Base-by-base conservation (phyloP, 139 green algal species). In the Zygnema circumcarinatum region DNA sequence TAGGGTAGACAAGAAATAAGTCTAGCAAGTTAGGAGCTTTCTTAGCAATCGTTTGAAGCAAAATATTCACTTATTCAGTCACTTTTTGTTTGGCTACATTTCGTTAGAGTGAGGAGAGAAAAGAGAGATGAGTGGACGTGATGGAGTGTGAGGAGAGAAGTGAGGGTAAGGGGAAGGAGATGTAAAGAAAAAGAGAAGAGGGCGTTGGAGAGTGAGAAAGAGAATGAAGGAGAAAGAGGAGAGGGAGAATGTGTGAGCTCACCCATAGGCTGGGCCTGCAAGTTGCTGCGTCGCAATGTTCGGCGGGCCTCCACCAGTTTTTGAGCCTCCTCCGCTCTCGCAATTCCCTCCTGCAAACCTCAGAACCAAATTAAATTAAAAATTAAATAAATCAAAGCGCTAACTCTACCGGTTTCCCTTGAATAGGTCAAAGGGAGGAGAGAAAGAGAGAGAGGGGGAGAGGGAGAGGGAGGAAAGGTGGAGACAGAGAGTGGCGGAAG, bases 321-420 rank as follows among this genome's bases (percentile, higher is more conserved):
- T 39, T 72, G 81, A 52, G 81, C 81, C 81, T 87, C 81, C 21
- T 82, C 81, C 29, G 81, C 81, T 32, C 39, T 84, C 33, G 78
- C 78, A 11, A 35, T 22, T 67, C 35, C 39, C n/a, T 84, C 78
- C 36, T 84, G 36, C 40, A 62, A 62, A 62, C 16, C 47, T 16
- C 7, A 62, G 47, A 16, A 62, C 7, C 47, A 25, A 62, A 7
- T 62, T 62, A 25, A 62, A 25, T 62, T 62, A 62, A 62, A 16
- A 62, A 62, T 25, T 62, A 62, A 62, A 62, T 16, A 62, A 62
- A 62, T 62, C 16, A 62, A 62, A 25, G 16, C 7, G 47, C 47
- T 16, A 62, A 25, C 16, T 62, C 47, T 62, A 62, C 16, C 47
- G 47, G 7, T 7, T 62, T 62, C 47, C 7, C 7, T 25, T 25